Percentiles rank a stretch among this genome's conserved stretches.
These are phyloP conservation scores for Spathaspora boniae DNA, from an alignment of 805 yeast genomes.

Conservation along the genomic window DNA sequence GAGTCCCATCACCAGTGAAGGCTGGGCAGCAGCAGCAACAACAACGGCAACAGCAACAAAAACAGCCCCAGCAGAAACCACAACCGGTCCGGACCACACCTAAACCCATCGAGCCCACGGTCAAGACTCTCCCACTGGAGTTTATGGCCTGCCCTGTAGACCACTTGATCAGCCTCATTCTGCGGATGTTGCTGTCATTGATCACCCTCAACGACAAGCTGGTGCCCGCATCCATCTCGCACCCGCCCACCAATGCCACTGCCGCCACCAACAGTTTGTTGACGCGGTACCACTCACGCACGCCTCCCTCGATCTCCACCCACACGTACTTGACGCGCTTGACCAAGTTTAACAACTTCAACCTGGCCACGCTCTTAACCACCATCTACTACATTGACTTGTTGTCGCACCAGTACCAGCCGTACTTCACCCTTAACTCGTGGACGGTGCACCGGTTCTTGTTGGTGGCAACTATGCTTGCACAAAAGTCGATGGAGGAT, in stretches of 20 bases:
- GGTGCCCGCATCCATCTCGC: conserved; percentile 31
- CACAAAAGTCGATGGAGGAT: conserved; percentile 89
- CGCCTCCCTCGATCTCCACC: conserved; percentile 85
- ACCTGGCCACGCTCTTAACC: conserved; percentile 75
- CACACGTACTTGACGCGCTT: conserved; percentile 72
- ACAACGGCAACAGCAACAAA: background rate
- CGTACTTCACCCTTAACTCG: conserved; percentile 79
- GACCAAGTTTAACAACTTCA: conserved; percentile 79
- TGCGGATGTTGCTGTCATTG: conserved; percentile 77
- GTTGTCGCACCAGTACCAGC: conserved; percentile 66
- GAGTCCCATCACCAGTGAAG: background rate
- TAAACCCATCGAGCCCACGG: conserved; percentile 1
- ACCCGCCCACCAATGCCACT: conserved; percentile 20
- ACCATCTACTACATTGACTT: conserved; percentile 90
- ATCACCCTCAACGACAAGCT: conserved; percentile 68
- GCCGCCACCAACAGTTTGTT: conserved; percentile 32
- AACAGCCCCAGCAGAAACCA: conserved; percentile 1
- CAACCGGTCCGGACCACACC: background rate
- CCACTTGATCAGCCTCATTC: conserved; percentile 66
- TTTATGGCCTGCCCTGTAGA: conserved; percentile 67
- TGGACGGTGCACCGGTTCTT: conserved; percentile 91
- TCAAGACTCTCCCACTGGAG: conserved; percentile 35
- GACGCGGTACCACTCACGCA: conserved; percentile 90
- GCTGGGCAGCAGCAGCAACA: background rate
- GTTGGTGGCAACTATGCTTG: conserved; percentile 85